phyloP scores from a whole-genome alignment of 1,284 basidiomycete genomes.

The Fistulina hepatica region DNA sequence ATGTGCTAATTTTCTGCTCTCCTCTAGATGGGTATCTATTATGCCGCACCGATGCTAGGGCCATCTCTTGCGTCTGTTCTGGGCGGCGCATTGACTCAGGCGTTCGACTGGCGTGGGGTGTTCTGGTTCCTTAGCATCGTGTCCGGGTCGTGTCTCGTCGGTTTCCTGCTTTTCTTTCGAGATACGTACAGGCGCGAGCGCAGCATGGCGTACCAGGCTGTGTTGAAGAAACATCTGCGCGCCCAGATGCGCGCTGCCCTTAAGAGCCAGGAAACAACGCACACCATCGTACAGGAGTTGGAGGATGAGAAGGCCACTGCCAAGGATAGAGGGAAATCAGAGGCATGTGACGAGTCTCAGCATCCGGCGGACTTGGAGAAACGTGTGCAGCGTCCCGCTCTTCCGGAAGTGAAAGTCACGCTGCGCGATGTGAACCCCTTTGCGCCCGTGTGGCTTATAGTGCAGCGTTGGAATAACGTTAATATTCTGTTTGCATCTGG shows the following conservation, averaged over 20 bases:
- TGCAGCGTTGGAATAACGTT: constrained; percentile 57
- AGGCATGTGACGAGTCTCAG: neutral
- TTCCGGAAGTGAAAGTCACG: constrained; percentile 41
- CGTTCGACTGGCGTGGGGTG: constrained; percentile 64
- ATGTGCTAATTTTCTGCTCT: neutral
- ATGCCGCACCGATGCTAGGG: constrained; percentile 50
- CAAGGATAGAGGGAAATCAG: too few species aligned
- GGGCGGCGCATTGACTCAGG: constrained; percentile 59
- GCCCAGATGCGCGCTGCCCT: constrained; percentile 19
- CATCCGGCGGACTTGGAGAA: constrained; percentile 13
- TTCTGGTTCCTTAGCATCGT: constrained; percentile 75
- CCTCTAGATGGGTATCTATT: constrained; percentile 30
- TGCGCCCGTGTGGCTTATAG: constrained; percentile 44
- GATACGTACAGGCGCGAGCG: constrained; percentile 80
- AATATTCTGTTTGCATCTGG: constrained; percentile 62
- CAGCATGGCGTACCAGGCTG: constrained; percentile 64
- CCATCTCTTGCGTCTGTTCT: constrained; percentile 62
- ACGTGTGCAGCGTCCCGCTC: constrained; percentile 8
- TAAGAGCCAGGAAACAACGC: constrained; percentile 10
- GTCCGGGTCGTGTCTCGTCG: constrained; percentile 41
- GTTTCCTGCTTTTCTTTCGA: constrained; percentile 60
- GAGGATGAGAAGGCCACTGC: constrained; percentile 1
- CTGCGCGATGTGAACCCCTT: constrained; percentile 67
- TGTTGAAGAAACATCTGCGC: constrained; percentile 29
- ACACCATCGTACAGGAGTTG: constrained; percentile 7